These are phyloP conservation scores for Diaporthe humulicola DNA, from an alignment of 2,329 filamentous ascomycete genomes.

Conservation along the genomic window DNA sequence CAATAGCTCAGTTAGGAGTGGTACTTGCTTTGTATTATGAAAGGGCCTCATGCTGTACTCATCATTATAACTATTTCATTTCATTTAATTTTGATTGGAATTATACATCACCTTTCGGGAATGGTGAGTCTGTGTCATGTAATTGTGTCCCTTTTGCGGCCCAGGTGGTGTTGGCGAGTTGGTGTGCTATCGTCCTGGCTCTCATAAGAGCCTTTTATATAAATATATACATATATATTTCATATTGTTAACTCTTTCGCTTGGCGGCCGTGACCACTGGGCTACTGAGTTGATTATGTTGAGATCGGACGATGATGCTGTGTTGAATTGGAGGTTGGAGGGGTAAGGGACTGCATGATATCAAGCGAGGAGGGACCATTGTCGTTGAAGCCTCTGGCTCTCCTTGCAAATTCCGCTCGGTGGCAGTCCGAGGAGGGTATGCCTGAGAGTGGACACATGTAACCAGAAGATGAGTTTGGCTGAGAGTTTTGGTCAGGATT, in stretches of 20 bases:
- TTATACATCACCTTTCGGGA: neutral
- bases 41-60: neutral
- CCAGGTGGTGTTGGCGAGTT: neutral
- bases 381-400: neutral
- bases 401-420: neutral
- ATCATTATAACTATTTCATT: neutral
- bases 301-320: neutral
- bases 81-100: neutral
- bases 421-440: neutral
- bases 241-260: neutral
- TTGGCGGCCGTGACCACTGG: neutral
- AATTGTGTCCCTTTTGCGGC: too few species aligned
- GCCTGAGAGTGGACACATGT: neutral
- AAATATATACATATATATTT: neutral
- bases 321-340: neutral
- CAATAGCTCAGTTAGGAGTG: neutral
- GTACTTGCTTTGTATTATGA: neutral
- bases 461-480: neutral
- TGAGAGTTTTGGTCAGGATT: too few species aligned
- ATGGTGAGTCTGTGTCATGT: neutral
- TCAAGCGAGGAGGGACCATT: neutral
- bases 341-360: neutral
- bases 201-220: too few species aligned
- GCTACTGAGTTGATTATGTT: conserved; percentile 20
- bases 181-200: neutral